These are phyloP conservation scores for Aspergillus versicolor DNA, from an alignment of 2,329 filamentous ascomycete species.

Conservation along the genomic window DNA sequence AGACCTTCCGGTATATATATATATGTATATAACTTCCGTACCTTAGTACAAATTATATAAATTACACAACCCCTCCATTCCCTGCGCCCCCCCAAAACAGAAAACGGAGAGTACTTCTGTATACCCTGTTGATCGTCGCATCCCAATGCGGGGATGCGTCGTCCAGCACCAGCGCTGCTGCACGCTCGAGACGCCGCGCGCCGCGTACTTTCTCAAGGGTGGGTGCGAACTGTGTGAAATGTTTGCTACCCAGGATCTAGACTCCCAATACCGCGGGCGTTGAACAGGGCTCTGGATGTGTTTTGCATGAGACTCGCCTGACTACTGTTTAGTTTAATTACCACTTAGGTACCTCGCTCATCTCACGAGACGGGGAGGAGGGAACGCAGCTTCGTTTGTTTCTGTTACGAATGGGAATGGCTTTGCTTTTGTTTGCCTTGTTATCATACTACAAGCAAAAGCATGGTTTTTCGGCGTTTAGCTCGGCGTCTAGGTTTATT, in stretches of 20 bases:
- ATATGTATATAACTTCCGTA: too few species aligned
- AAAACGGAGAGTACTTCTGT: background rate
- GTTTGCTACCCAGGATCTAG: background rate
- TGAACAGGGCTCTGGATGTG: background rate
- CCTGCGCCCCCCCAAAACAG: too few species aligned
- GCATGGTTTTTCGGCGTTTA: background rate
- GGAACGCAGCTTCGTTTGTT: background rate
- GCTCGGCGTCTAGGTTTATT: background rate
- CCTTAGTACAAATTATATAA: too few species aligned
- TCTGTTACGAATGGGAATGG: background rate
- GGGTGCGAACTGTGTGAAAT: background rate
- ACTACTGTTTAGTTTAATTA: background rate
- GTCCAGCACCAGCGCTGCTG: too few species aligned
- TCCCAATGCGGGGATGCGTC: background rate
- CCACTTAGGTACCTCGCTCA: background rate
- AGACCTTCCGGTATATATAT: too few species aligned
- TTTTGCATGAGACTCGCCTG: background rate
- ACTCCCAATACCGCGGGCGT: background rate
- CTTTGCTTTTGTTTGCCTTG: background rate
- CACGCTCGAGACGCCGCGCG: too few species aligned
- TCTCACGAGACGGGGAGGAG: too few species aligned
- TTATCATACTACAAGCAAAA: background rate
- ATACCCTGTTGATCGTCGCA: background rate
- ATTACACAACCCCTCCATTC: too few species aligned
- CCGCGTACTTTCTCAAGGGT: too few species aligned